Percentiles rank a stretch among this genome's conserved stretches.
These are phyloP conservation scores for Termitomyces sp. DNA, from an alignment of 768 basidiomycete genomes.

Conservation along the genomic window DNA sequence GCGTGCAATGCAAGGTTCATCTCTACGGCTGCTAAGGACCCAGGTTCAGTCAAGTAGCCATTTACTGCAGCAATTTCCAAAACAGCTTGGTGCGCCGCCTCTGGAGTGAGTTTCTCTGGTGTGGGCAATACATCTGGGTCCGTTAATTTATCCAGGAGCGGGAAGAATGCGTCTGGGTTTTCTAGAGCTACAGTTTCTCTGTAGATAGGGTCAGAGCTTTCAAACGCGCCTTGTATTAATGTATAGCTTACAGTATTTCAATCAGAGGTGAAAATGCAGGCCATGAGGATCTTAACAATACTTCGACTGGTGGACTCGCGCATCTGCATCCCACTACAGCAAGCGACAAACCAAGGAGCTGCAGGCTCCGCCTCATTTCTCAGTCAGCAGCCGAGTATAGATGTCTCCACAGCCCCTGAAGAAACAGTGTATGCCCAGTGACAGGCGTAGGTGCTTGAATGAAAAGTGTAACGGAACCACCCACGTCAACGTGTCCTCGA, in stretches of 20 bases:
- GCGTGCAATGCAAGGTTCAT: conserved; percentile 75
- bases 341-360: conserved; percentile 13
- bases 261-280: conserved; percentile 52
- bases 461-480: not conserved
- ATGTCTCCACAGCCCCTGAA: not conserved
- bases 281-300: conserved; percentile 62
- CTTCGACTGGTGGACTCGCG: conserved; percentile 45
- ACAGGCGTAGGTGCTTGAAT: conserved; percentile 1
- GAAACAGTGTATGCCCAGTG: not conserved
- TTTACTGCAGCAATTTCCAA: conserved; percentile 43
- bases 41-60: conserved; percentile 43
- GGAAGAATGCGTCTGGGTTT: conserved; percentile 69
- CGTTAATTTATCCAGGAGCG: conserved; percentile 61
- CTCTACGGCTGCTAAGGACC: conserved; percentile 52
- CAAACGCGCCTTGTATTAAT: conserved; percentile 1
- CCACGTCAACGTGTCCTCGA: conserved; percentile 11
- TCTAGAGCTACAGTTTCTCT: conserved; percentile 84
- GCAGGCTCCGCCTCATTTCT: conserved; percentile 12
- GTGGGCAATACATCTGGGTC: conserved; percentile 36
- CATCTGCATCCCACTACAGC: conserved; percentile 7
- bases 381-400: not conserved
- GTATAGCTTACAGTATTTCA: conserved; percentile 54
- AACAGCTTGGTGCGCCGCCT: conserved; percentile 48
- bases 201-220: not conserved
- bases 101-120: conserved; percentile 31